phyloP scores from a whole-genome alignment of 2,329 filamentous ascomycete genomes.

The Penicillium hordei region DNA sequence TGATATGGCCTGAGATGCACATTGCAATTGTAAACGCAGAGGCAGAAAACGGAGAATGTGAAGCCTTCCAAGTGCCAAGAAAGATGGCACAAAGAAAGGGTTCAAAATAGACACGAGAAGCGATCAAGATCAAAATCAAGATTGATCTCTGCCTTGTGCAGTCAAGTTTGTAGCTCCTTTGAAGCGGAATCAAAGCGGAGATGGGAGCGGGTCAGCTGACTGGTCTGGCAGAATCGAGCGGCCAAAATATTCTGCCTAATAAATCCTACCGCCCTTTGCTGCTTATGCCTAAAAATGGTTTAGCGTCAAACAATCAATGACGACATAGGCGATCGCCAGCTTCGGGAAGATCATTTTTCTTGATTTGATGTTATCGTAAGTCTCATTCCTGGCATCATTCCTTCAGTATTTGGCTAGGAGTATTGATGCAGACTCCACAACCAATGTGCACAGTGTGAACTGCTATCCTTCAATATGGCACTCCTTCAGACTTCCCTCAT shows the following conservation, averaged over 20 bases:
- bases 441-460: conserved; percentile 16
- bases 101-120: background rate
- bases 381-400: background rate
- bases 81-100: background rate
- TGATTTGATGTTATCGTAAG: background rate
- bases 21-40: conserved; percentile 13
- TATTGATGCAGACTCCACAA: background rate
- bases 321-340: conserved; percentile 6
- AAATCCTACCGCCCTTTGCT: background rate
- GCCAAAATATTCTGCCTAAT: background rate
- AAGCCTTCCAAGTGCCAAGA: background rate
- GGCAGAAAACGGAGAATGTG: background rate
- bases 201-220: conserved; percentile 1
- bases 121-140: background rate
- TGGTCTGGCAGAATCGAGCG: conserved; percentile 6
- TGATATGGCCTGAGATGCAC: conserved; percentile 7
- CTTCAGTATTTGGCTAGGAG: background rate
- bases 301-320: conserved; percentile 8
- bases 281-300: background rate
- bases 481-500: conserved; percentile 86
- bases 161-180: conserved; percentile 10
- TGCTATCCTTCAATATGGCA: conserved; percentile 50
- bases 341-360: background rate
- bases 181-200: conserved; percentile 4
- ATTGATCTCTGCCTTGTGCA: background rate